Base-by-base conservation (phyloP, 2,329 filamentous ascomycete species). In the Xylaria sp. region DNA sequence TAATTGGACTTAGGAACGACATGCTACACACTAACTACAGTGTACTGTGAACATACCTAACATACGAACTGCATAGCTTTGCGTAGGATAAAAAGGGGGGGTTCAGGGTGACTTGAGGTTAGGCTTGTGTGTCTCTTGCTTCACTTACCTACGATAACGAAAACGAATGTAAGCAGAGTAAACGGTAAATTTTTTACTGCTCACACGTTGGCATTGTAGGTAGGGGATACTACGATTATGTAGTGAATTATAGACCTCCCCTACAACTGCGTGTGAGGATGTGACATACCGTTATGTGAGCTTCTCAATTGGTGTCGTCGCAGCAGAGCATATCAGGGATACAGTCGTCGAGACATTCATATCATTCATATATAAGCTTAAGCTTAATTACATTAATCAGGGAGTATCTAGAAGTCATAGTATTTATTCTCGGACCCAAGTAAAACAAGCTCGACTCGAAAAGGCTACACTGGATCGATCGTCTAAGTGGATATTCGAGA, bases 371-470 rank as follows among this genome's bases (percentile, higher is more conserved):
- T 10, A 10, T 51, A 5, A 39, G 20, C 22, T 38, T 9, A 33
- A 4, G n/a, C 29, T 42, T 11, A 6, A 27, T 25, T 42, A 13
- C 5, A 25, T 42, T 2, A 27, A 55, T 31, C 15, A 42, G n/a
- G 36, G 13, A 17, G 11, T 11, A 33, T 27, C 53, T 25, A 42
- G 42, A 10, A 17, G 49, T 29, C 49, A 51, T 29, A 9, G 42
- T 44, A 20, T n/a, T 9, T n/a, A 50, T 1, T 51, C n/a, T 54
- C 22, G 36, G 3, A 27, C 33, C 17, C 17, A 15, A 25, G 22
- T n/a, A n/a, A n/a, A n/a, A n/a, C n/a, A n/a, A n/a, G 56, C 51
- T 56, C 53, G 29, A 22, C 51, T 47, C 13, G 27, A 17, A n/a
- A 49, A 31, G 47, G 25, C 47, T 29, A 29, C 47, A 33, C 27